Percentiles rank a stretch among this genome's conserved stretches.
Conservation (phyloP, 257 asterid species). For the Solanum ahanhuiri region DNA sequence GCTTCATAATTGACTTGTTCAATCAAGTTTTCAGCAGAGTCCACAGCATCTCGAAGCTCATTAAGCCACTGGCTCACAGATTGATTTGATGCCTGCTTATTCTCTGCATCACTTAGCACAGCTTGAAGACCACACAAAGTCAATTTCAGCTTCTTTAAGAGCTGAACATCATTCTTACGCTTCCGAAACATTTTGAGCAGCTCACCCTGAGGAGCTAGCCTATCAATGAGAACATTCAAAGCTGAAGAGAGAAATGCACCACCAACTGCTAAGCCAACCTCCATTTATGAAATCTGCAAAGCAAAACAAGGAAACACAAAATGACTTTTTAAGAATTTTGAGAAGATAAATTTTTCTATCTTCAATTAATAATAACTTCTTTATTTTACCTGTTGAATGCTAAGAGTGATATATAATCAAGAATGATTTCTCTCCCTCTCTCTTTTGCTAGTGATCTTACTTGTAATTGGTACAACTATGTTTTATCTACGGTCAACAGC, state of each 20-base stretch:
- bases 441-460: too few species aligned
- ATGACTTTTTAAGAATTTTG: neutral
- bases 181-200: neutral
- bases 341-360: too few species aligned
- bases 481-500: too few species aligned
- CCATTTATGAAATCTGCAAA: neutral
- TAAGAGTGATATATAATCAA: neutral
- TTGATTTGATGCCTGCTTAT: neutral
- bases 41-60: neutral
- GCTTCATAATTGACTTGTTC: neutral
- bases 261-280: neutral
- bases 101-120: conserved; percentile 16
- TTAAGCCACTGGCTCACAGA: conserved; percentile 5
- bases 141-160: neutral
- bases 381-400: neutral
- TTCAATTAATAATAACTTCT: neutral
- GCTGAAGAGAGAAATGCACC: neutral
- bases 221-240: neutral
- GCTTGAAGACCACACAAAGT: neutral
- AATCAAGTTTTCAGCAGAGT: neutral
- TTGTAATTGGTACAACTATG: too few species aligned
- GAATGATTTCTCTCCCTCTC: too few species aligned
- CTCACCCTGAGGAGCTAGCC: neutral
- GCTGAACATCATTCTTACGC: neutral
- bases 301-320: neutral